phyloP scores from a whole-genome alignment of 495 filamentous ascomycete species.

The Bacidia rubella region DNA sequence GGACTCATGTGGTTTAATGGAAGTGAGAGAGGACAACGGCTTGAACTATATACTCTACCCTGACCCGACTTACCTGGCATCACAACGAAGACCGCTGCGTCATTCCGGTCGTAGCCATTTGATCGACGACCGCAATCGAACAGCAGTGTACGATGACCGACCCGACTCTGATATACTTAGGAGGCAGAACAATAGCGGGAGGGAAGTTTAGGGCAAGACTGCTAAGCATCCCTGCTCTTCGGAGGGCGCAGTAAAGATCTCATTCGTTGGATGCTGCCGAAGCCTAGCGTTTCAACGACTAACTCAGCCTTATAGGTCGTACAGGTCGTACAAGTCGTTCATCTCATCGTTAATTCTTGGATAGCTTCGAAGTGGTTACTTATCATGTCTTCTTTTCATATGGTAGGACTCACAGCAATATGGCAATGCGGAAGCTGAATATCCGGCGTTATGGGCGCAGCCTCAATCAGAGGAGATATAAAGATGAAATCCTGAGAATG shows the following conservation, averaged over 20 bases:
- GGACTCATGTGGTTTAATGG: too few species aligned
- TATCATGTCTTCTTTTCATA: too few species aligned
- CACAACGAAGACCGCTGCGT: too few species aligned
- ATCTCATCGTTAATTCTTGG: neutral
- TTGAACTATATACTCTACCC: neutral
- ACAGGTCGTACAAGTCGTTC: constrained; percentile 3
- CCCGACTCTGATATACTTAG: neutral
- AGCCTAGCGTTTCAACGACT: too few species aligned
- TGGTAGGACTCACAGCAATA: too few species aligned
- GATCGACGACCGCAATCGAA: neutral
- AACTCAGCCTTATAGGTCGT: neutral
- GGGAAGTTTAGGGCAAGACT: too few species aligned
- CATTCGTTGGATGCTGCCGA: too few species aligned
- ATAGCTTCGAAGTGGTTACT: neutral
- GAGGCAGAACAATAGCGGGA: neutral
- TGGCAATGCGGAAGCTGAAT: neutral
- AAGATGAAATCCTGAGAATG: neutral
- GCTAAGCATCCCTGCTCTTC: too few species aligned
- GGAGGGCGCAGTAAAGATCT: too few species aligned
- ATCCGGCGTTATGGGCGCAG: neutral
- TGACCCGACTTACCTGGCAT: too few species aligned
- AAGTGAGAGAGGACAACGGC: neutral
- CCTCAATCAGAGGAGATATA: neutral
- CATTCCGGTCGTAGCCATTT: too few species aligned
- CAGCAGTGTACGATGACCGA: neutral